phyloP scores from a whole-genome alignment of 2,329 filamentous ascomycete species.

The Helicocarpus griseus region DNA sequence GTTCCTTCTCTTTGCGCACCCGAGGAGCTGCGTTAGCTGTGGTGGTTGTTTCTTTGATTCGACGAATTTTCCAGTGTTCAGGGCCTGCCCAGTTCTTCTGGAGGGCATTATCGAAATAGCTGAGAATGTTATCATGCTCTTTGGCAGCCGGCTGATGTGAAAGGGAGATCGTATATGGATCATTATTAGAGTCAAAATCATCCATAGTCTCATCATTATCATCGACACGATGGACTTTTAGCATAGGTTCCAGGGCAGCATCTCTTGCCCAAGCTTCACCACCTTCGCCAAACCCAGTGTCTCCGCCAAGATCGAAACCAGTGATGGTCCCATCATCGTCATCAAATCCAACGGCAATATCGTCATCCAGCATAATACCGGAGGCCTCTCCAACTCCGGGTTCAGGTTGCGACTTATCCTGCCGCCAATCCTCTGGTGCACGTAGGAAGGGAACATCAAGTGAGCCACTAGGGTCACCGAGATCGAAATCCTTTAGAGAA shows the following conservation, averaged over 20 bases:
- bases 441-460: slow-evolving; percentile 89
- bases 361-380: slow-evolving; percentile 76
- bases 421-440: slow-evolving; percentile 74
- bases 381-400: slow-evolving; percentile 55
- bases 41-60: slow-evolving; percentile 70
- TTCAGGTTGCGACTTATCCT: slow-evolving; percentile 50
- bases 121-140: slow-evolving; percentile 86
- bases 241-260: slow-evolving; percentile 75
- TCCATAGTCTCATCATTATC: slow-evolving; percentile 42
- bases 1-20: slow-evolving; percentile 87
- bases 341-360: slow-evolving; percentile 73
- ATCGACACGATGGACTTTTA: slow-evolving; percentile 59
- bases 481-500: slow-evolving; percentile 84
- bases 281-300: slow-evolving; percentile 86
- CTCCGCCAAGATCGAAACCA: slow-evolving; percentile 57
- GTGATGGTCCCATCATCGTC: slow-evolving; percentile 61
- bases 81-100: slow-evolving; percentile 97
- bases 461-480: slow-evolving; percentile 75
- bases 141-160: slow-evolving; percentile 57
- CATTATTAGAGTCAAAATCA: slow-evolving; percentile 47
- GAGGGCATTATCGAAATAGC: slow-evolving; percentile 92
- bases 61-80: slow-evolving; percentile 96
- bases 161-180: slow-evolving; percentile 72
- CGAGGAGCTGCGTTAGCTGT: slow-evolving; percentile 40
- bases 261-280: slow-evolving; percentile 93